Evolutionary conservation across 2,329 filamentous ascomycete genomes (phyloP), one percentile per base, ranked within the genome.

Genomic region (Colletotrichum sp.): DNA sequence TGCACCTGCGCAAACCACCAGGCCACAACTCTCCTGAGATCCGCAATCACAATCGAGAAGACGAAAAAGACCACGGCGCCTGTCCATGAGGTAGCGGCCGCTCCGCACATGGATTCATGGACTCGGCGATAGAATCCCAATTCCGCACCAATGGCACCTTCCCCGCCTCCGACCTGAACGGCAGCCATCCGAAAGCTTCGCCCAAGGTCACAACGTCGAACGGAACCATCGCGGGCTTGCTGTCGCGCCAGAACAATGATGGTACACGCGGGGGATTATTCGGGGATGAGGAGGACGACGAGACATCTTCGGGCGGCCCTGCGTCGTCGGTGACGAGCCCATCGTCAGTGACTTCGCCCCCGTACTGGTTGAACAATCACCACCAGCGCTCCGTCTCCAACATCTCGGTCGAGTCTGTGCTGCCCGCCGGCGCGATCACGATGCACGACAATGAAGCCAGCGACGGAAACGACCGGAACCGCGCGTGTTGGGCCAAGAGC

Each of bases 401-500:
- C 76, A 80, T 86, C 24, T 92, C 90, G 9, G 83, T 80, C 68
- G 86, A 89, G 55, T 90, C 89, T 57, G 81, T 89, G 52, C 83
- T 90, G n/a, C 85, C 86, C 2, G 81, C 83, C 1, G 90, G 90
- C 44, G 90, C 88, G 59, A 93, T 93, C 79, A 92, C 88, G 9
- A 84, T 93, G 75, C 90, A 89, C 77, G 92, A 93, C 81, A 93
- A 93, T 82, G 91, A 92, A 78, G 87, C 86, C 39, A 88, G 86
- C 75, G 88, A 88, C 60, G 83, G 86, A 66, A 85, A 89, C 76
- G 88, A 88, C 67, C 84, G 88, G 75, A 91, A 90, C 81, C 88
- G 86, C 76, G 91, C 90, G 15, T 93, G 92, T 83, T 93, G 92
- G 92, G 92, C 92, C 34, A 90, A 88, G 84, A 92, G 90, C 81